These are phyloP conservation scores for Cutaneotrichosporon sp. DNA, from an alignment of 1,284 basidiomycete species.

Conservation along the genomic window DNA sequence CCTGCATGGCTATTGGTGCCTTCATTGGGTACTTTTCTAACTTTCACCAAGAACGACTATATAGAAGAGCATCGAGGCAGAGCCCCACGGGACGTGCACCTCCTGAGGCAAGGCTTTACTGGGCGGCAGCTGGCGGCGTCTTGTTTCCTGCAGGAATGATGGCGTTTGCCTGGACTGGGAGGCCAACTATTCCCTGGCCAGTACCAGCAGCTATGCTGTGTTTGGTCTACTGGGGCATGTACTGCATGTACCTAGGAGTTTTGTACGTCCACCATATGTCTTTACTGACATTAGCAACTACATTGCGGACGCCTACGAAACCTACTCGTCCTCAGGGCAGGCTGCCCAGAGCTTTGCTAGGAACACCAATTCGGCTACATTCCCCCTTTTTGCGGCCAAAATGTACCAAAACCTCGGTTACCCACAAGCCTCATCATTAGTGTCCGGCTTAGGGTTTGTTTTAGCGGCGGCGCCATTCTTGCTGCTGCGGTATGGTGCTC, in stretches of 20 bases:
- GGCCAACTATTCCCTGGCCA: constrained; percentile 29
- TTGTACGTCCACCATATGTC: constrained; percentile 27
- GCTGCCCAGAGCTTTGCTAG: constrained; percentile 43
- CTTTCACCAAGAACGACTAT: constrained; percentile 42
- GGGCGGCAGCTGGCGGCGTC: constrained; percentile 40
- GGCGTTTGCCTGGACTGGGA: constrained; percentile 42
- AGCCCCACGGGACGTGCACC: constrained; percentile 40
- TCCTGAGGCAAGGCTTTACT: constrained; percentile 51
- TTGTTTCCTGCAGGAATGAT: constrained; percentile 36
- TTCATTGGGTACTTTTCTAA: constrained; percentile 68
- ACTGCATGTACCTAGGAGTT: constrained; percentile 36
- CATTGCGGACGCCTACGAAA: constrained; percentile 44
- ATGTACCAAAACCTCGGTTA: constrained; percentile 40
- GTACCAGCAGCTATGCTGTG: constrained; percentile 33
- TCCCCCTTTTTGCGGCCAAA: constrained; percentile 38
- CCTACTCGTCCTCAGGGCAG: constrained; percentile 38
- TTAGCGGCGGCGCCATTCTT: constrained; percentile 38
- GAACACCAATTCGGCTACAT: constrained; percentile 34
- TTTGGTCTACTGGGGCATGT: constrained; percentile 34
- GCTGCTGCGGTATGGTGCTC: constrained; percentile 39
- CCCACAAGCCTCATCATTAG: constrained; percentile 36
- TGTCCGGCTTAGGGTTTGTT: constrained; percentile 38
- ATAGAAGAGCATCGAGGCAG: constrained; percentile 21
- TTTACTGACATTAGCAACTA: constrained; percentile 27
- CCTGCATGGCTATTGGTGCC: constrained; percentile 53